Base-by-base conservation (phyloP, 768 basidiomycete species). In the Sarcomyxa edulis region DNA sequence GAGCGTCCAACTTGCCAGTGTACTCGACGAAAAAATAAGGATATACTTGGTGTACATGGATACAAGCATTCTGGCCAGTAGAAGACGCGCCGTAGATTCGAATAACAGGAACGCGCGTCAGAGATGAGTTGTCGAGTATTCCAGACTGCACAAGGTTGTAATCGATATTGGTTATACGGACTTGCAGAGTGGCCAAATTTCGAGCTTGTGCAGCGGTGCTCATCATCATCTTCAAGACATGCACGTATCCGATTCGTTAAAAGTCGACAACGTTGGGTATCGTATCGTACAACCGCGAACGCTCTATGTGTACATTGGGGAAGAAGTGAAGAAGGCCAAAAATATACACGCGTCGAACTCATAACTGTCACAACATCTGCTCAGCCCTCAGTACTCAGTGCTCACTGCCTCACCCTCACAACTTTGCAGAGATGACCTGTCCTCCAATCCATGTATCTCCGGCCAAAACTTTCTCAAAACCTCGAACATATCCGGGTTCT, bases 1-100 rank as follows among this genome's bases (percentile, higher is more conserved):
- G 69, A 0, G 80, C 78, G 31, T 73, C 71, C 53, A 94, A 58
- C 21, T 71, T 71, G 1, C 78, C 85, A 15, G 58, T 49, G 63
- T 95, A 99, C 48, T 91, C 84, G 32, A 95, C 72, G 56, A 77
- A 95, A 58, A 94, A 81, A 60, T 99, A 99, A 1, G 95, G 94
- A 61, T 85, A 95, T 21, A 86, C 85, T 66, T 93, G 90, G 56
- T 96, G 94, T 27, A 98, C 66, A 65, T 96, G 84, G 10, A 94
- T 72, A 53, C 92, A 94, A 14, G 90, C 76, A 53, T 80, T 84
- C 57, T 78, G 67, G 10, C 90, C 87, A 2, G 61, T 55, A 4
- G 88, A 85, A 2, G 91, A 88, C 9, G 79, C 64, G 10, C 95
- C 96, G 57, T 80, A 97, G 34, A 99, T 83, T 37, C 92, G 71